Evolutionary conservation across 1,284 basidiomycete genomes (phyloP).

Genomic region (Pyrrhoderma noxium): DNA sequence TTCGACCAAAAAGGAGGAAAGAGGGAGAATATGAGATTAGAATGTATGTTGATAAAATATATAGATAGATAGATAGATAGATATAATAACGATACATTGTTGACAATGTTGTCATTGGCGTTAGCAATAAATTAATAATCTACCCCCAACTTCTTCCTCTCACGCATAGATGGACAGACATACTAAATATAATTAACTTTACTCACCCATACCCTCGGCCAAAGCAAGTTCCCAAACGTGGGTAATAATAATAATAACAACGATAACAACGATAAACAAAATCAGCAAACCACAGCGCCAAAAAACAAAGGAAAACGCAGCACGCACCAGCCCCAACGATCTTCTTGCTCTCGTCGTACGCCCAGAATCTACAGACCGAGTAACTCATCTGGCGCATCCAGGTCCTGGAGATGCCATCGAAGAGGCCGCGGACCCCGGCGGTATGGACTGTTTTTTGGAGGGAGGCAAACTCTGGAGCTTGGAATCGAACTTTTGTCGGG

Average conservation of each 20-base stretch:
- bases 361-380: slow-evolving; percentile 88
- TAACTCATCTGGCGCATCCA: slow-evolving; percentile 92
- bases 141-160: too few species aligned
- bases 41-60: too few species aligned
- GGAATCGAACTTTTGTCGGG: slow-evolving; percentile 81
- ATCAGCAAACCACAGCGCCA: too few species aligned
- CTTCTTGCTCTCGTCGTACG: slow-evolving; percentile 88
- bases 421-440: slow-evolving; percentile 68
- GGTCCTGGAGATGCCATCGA: slow-evolving; percentile 83
- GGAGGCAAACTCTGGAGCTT: slow-evolving; percentile 76
- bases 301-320: too few species aligned
- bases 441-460: slow-evolving; percentile 71
- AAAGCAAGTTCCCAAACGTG: slow-evolving; percentile 69
- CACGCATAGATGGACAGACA: too few species aligned
- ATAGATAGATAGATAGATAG: too few species aligned
- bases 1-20: neutral
- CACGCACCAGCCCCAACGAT: slow-evolving; percentile 52
- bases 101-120: too few species aligned
- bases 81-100: too few species aligned
- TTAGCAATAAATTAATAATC: too few species aligned
- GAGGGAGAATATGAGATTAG: too few species aligned
- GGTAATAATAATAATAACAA: too few species aligned
- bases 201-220: slow-evolving; percentile 77
- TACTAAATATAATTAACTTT: too few species aligned
- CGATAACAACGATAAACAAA: slow-evolving; percentile 4